These are phyloP conservation scores for Sporothrix sp. DNA, from an alignment of 2,329 filamentous ascomycete species.

Conservation along the genomic window DNA sequence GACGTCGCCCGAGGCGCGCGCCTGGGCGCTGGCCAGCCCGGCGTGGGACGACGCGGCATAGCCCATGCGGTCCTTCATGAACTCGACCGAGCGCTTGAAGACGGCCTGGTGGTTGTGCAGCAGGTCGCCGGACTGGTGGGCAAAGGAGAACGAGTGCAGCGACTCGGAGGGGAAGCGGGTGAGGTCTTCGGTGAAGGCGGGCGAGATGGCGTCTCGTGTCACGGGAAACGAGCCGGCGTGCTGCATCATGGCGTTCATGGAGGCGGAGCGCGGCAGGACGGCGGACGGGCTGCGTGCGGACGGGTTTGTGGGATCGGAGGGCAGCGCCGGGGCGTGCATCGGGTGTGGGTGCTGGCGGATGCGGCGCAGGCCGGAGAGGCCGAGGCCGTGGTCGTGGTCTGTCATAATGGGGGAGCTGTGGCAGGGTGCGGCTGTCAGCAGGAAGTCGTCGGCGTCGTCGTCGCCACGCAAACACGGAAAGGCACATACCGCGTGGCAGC, in stretches of 20 bases:
- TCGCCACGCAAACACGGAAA: neutral
- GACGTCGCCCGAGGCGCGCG: slow-evolving; percentile 68
- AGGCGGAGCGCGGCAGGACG: slow-evolving; percentile 55
- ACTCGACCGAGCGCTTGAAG: slow-evolving; percentile 86
- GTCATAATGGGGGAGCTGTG: slow-evolving; percentile 68
- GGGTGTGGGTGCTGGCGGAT: slow-evolving; percentile 75
- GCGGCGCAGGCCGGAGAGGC: slow-evolving; percentile 76
- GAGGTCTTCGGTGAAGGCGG: slow-evolving; percentile 77
- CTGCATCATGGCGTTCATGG: slow-evolving; percentile 57
- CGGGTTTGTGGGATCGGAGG: slow-evolving; percentile 52
- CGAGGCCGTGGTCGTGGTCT: slow-evolving; percentile 81
- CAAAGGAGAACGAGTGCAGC: slow-evolving; percentile 95
- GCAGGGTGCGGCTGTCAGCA: slow-evolving; percentile 13
- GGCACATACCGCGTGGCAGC: slow-evolving; percentile 60
- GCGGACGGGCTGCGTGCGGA: slow-evolving; percentile 53
- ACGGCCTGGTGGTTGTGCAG: slow-evolving; percentile 88
- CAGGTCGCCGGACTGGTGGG: slow-evolving; percentile 86
- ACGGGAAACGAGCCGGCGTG: slow-evolving; percentile 36
- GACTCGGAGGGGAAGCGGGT: slow-evolving; percentile 91
- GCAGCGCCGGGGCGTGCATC: slow-evolving; percentile 53
- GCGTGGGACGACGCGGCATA: slow-evolving; percentile 55
- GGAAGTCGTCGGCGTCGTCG: too few species aligned
- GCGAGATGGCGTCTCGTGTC: slow-evolving; percentile 54
- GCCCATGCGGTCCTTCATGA: slow-evolving; percentile 86
- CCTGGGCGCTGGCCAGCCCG: slow-evolving; percentile 73